A percentile compares a stretch with the other conserved stretches of the same genome.
phyloP scores from a whole-genome alignment of 306 rosid species.

The Astragalus membranaceus region DNA sequence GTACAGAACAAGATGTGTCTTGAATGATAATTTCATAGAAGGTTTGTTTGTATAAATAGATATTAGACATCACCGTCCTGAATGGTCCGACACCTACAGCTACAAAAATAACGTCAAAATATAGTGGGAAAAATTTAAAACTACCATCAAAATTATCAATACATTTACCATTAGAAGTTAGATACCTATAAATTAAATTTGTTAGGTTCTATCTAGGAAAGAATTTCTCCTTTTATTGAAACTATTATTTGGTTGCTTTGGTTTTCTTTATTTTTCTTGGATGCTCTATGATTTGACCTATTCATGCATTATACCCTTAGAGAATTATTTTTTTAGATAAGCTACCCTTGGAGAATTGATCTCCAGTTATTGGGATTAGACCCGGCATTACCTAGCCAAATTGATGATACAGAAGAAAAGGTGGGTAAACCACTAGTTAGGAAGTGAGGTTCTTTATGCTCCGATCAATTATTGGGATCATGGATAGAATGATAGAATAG shows the following conservation, averaged over 20 bases:
- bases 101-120: no score
- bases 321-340: no score
- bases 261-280: background rate
- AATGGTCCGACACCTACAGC: no score
- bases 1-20: no score
- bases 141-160: background rate
- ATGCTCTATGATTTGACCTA: background rate
- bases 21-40: no score
- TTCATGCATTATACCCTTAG: conserved; percentile 7
- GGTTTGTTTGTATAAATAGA: no score
- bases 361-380: conserved; percentile 3
- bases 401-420: conserved; percentile 21
- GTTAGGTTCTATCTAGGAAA: background rate
- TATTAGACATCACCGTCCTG: no score
- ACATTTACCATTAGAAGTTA: background rate
- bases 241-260: background rate
- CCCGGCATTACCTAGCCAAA: conserved; percentile 2
- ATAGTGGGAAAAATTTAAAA: no score
- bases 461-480: background rate
- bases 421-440: conserved; percentile 14
- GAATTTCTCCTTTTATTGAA: background rate
- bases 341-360: background rate
- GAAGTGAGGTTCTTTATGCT: conserved; percentile 23
- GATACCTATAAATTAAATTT: background rate
- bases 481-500: background rate